Conservation (phyloP, 1,139 yeast species). For the Debaryomyces fabryi region DNA sequence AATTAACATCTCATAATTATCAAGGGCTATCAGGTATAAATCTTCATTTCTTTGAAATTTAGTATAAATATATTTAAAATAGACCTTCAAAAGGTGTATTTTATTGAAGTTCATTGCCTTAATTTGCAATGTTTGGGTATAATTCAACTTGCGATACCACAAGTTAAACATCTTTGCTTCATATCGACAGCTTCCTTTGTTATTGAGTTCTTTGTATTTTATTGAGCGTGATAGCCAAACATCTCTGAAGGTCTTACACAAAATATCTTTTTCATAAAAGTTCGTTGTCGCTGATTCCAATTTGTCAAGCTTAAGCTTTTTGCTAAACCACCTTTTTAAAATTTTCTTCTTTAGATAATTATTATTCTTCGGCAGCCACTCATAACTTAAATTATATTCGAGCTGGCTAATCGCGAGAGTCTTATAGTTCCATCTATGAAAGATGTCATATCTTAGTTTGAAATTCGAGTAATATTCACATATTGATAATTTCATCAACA, state of each 20-base stretch:
- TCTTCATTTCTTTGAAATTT: neutral
- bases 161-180: neutral
- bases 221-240: constrained; percentile 2
- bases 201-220: neutral
- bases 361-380: constrained; percentile 8
- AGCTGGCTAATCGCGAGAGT: constrained; percentile 16
- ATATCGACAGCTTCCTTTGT: neutral
- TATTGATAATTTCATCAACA: constrained; percentile 33
- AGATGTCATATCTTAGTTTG: constrained; percentile 10
- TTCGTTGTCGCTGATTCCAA: constrained; percentile 17
- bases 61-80: neutral
- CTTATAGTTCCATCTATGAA: constrained; percentile 17
- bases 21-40: neutral
- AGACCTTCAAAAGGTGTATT: neutral
- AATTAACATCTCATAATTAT: neutral
- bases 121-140: neutral
- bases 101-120: neutral
- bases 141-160: neutral
- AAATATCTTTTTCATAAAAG: constrained; percentile 7
- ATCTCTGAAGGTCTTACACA: neutral
- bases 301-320: constrained; percentile 12
- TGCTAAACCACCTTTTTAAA: constrained; percentile 21
- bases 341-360: constrained; percentile 4
- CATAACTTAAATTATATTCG: constrained; percentile 10
- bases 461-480: constrained; percentile 15